Percentiles rank a stretch among this genome's conserved stretches.
phyloP scores from a whole-genome alignment of 2,329 filamentous ascomycete genomes.

The Mycosphaerella sp. region DNA sequence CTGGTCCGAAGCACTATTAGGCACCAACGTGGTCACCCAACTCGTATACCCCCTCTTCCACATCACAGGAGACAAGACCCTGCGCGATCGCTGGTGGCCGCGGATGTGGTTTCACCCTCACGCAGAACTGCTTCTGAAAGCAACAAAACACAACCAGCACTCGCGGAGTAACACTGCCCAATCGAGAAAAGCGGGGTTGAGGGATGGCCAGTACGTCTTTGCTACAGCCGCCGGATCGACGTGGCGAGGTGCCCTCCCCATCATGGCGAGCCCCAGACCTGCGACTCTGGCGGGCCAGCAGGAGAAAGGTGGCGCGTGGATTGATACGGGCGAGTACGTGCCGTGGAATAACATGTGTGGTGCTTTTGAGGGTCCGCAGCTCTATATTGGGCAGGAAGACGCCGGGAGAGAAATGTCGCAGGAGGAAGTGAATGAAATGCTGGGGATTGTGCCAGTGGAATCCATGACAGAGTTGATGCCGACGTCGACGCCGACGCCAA shows the following conservation, averaged over 20 bases:
- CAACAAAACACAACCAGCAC: constrained; percentile 10
- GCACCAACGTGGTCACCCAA: constrained; percentile 20
- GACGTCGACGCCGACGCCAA: neutral
- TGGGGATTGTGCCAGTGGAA: neutral
- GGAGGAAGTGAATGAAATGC: neutral
- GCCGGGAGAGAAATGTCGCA: constrained; percentile 7
- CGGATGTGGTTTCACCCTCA: constrained; percentile 25
- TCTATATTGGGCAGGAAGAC: constrained; percentile 11
- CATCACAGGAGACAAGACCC: constrained; percentile 21
- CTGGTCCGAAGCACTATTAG: constrained; percentile 20
- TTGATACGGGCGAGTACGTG: constrained; percentile 15
- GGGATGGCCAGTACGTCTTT: constrained; percentile 6
- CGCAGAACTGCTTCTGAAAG: constrained; percentile 14
- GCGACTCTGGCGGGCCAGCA: constrained; percentile 6
- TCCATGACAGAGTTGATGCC: neutral
- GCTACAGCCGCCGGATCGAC: constrained; percentile 7
- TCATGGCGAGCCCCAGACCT: constrained; percentile 5
- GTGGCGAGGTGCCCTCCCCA: constrained; percentile 15
- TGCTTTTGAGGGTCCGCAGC: constrained; percentile 10
- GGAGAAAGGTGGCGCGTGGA: constrained; percentile 22
- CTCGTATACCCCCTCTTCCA: constrained; percentile 20
- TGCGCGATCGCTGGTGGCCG: constrained; percentile 23
- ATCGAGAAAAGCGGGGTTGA: neutral
- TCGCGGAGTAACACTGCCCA: constrained; percentile 5
- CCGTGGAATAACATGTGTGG: constrained; percentile 18